Conservation (phyloP, 768 basidiomycete species). For the Russula ochroleuca region DNA sequence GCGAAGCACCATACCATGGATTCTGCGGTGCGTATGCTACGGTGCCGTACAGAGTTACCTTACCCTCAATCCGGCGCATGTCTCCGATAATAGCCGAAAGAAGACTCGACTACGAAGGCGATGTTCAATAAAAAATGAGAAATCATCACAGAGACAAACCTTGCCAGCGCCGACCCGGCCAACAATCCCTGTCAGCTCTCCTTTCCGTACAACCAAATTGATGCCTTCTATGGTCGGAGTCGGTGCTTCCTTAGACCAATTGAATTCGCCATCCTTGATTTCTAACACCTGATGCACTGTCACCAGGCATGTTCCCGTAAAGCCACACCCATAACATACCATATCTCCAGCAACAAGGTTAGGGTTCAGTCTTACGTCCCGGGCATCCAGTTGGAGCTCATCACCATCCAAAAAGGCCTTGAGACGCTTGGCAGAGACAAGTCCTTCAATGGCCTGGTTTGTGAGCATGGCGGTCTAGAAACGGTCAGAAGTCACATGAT, state of each 20-base stretch:
- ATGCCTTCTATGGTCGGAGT: constrained; percentile 74
- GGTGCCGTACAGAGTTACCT: constrained; percentile 61
- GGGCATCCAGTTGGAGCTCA: constrained; percentile 77
- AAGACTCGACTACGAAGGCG: constrained; percentile 54
- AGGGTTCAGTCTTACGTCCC: constrained; percentile 46
- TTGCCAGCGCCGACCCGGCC: constrained; percentile 93
- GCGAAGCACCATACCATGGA: constrained; percentile 55
- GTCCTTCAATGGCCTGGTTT: constrained; percentile 78
- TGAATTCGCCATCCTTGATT: constrained; percentile 75
- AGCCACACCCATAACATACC: constrained; percentile 34
- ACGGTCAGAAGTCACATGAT: not conserved
- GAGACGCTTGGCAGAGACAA: constrained; percentile 78
- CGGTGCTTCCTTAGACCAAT: constrained; percentile 58
- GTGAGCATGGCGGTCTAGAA: constrained; percentile 66
- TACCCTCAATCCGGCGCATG: constrained; percentile 74
- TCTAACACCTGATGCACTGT: constrained; percentile 47
- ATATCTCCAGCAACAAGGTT: constrained; percentile 56
- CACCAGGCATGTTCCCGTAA: not conserved
- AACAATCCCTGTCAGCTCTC: constrained; percentile 78
- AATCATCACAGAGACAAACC: constrained; percentile 38
- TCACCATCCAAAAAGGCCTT: constrained; percentile 69
- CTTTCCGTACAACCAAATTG: constrained; percentile 68
- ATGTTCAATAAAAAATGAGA: constrained; percentile 18
- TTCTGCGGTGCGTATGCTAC: constrained; percentile 84
- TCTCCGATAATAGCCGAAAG: constrained; percentile 82